These are phyloP conservation scores for Dryas drummondii DNA, from an alignment of 306 rosid genomes.

Conservation along the genomic window DNA sequence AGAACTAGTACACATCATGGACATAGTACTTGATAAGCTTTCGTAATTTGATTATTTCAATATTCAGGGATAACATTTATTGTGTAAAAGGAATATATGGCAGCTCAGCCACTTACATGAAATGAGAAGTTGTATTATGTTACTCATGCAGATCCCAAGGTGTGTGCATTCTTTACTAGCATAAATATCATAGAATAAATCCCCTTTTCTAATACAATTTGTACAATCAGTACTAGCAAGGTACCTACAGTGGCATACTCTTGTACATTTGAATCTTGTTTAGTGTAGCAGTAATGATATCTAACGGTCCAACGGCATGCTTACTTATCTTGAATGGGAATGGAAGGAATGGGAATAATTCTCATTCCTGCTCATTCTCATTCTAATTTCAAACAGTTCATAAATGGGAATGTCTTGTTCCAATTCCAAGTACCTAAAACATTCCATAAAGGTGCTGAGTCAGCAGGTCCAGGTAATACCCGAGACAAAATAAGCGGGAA, in stretches of 20 bases:
- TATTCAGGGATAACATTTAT: not conserved
- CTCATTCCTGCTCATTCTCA: too few relatives aligned
- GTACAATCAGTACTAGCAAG: not conserved
- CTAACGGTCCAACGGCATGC: not conserved
- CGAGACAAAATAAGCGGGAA: too few relatives aligned
- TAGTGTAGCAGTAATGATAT: not conserved
- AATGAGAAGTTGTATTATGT: constrained; percentile 6
- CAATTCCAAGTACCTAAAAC: too few relatives aligned
- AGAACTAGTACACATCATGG: not conserved
- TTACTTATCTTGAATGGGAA: too few relatives aligned
- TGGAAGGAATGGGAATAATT: too few relatives aligned
- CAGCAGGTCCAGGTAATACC: too few relatives aligned
- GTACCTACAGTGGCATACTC: not conserved
- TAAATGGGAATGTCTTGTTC: too few relatives aligned
- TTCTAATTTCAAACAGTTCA: too few relatives aligned
- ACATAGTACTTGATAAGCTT: not conserved
- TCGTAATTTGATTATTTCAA: not conserved
- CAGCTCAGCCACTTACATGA: not conserved
- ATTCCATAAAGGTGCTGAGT: too few relatives aligned
- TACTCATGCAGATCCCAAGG: not conserved
- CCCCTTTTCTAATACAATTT: not conserved
- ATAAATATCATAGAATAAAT: not conserved
- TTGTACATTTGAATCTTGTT: not conserved
- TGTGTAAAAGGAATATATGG: not conserved
- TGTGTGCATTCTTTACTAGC: not conserved